Conservation (phyloP, 2,329 filamentous ascomycete genomes). For the Colletotrichum noveboracense region DNA sequence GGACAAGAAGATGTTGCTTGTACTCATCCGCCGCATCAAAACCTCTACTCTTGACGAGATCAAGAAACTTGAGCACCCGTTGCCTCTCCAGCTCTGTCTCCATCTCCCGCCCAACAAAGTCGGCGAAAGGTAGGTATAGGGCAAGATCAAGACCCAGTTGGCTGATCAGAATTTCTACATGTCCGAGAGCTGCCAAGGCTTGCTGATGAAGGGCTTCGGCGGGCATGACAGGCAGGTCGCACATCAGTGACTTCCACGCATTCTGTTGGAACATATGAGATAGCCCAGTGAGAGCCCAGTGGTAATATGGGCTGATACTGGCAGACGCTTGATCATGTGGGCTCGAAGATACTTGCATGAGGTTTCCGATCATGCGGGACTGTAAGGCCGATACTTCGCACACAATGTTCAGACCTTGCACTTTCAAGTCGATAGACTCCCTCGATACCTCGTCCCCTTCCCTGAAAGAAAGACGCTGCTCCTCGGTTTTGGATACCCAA, state of each 20-base stretch:
- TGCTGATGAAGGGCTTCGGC: not conserved
- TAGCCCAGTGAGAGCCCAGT: not conserved
- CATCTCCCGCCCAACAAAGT: not conserved
- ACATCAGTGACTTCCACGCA: not conserved
- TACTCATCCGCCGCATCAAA: not conserved
- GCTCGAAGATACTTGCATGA: not conserved
- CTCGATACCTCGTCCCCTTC: not conserved
- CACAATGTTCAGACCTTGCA: not conserved
- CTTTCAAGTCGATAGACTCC: not conserved
- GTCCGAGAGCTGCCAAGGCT: not conserved
- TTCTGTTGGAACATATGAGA: not conserved
- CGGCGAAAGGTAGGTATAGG: not conserved
- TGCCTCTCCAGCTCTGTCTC: not conserved
- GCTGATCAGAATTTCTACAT: not conserved
- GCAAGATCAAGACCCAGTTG: not conserved
- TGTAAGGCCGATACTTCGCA: not conserved
- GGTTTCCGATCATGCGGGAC: not conserved
- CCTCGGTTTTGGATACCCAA: not conserved
- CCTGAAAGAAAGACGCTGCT: not conserved
- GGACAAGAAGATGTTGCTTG: not conserved
- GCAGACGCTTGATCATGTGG: not conserved
- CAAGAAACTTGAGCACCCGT: not conserved
- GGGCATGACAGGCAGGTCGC: not conserved
- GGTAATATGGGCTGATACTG: not conserved
- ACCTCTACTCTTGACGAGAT: not conserved